Percentiles rank a stretch among this genome's conserved stretches.
Conservation (phyloP, 1,139 yeast species). For the Geotrichum citri-aurantii region DNA sequence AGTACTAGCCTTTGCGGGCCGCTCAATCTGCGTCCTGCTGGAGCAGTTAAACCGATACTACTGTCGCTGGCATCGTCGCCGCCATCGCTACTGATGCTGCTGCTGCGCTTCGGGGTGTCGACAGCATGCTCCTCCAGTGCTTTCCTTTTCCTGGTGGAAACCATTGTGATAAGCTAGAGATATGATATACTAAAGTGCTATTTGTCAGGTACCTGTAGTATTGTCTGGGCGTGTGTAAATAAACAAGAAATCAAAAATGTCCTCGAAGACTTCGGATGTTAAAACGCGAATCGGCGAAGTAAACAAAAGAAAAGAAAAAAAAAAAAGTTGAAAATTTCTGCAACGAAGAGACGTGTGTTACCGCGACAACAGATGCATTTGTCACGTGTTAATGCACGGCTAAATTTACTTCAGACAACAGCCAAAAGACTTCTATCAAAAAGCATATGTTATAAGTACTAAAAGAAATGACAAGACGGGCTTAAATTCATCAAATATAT, state of each 20-base stretch:
- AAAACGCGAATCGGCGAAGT: neutral
- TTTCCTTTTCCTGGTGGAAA: neutral
- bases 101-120: neutral
- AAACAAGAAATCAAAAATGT: neutral
- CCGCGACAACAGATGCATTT: neutral
- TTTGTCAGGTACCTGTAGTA: neutral
- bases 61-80: neutral
- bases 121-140: neutral
- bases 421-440: no score
- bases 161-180: neutral
- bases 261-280: neutral
- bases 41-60: neutral
- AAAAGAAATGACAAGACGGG: no score
- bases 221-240: neutral
- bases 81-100: neutral
- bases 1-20: neutral
- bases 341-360: neutral
- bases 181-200: neutral
- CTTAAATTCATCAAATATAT: no score
- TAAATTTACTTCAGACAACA: no score
- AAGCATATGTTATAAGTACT: neutral
- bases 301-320: neutral
- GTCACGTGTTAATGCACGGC: neutral
- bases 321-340: neutral
- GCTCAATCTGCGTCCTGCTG: neutral